phyloP scores from a whole-genome alignment of 2,329 filamentous ascomycete genomes.

The Beauveria sp. region DNA sequence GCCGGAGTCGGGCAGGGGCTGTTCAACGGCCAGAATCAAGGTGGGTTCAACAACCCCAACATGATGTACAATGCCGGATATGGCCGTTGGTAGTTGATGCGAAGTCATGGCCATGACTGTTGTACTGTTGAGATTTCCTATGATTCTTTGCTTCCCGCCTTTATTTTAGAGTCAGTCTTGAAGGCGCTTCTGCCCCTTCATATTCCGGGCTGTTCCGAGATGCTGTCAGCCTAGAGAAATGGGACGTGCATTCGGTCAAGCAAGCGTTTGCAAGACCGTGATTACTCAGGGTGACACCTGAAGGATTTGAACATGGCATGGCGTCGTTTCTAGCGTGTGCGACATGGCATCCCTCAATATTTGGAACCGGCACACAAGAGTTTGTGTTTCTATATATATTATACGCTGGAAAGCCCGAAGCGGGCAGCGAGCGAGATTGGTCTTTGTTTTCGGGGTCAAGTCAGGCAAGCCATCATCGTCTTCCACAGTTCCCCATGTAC shows the following conservation, averaged over 20 bases:
- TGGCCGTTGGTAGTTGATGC: slow-evolving; percentile 54
- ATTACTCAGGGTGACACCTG: slow-evolving; percentile 20
- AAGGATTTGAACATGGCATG: slow-evolving; percentile 19
- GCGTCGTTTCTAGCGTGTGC: slow-evolving; percentile 23
- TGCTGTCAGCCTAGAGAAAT: slow-evolving; percentile 21
- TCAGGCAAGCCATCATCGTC: slow-evolving; percentile 65
- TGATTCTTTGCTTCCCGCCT: slow-evolving; percentile 15
- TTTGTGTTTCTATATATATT: slow-evolving; percentile 13
- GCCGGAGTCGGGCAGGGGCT: slow-evolving; percentile 80
- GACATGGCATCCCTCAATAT: slow-evolving; percentile 14
- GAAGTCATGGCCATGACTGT: slow-evolving; percentile 13
- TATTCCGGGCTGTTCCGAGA: slow-evolving; percentile 15
- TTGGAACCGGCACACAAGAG: background rate
- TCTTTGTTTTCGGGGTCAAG: slow-evolving; percentile 27
- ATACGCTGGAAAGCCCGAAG: slow-evolving; percentile 18
- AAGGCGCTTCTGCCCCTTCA: slow-evolving; percentile 24
- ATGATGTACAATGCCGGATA: slow-evolving; percentile 75
- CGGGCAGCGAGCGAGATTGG: slow-evolving; percentile 18
- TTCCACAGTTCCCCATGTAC: slow-evolving; percentile 57
- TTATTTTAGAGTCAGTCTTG: slow-evolving; percentile 16
- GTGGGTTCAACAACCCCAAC: slow-evolving; percentile 80
- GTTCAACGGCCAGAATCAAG: slow-evolving; percentile 83
- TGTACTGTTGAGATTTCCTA: slow-evolving; percentile 15
- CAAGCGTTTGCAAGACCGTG: slow-evolving; percentile 23
- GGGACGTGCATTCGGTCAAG: slow-evolving; percentile 24